A percentile compares a stretch with the other conserved stretches of the same genome.
These are phyloP conservation scores for Termitomyces sp. DNA, from an alignment of 768 basidiomycete genomes.

Conservation along the genomic window DNA sequence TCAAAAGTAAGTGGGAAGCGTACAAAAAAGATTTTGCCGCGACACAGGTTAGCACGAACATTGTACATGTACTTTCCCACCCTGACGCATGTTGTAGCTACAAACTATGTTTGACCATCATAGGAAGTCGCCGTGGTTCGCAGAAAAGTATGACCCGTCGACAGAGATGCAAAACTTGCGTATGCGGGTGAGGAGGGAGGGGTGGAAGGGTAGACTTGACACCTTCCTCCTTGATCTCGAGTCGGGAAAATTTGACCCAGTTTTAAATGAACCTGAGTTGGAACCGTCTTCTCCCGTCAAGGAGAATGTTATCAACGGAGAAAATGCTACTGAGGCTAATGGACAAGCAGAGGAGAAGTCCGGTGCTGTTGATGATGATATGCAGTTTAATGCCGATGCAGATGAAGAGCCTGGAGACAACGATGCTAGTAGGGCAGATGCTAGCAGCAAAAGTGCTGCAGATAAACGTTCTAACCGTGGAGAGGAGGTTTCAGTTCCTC, in stretches of 20 bases:
- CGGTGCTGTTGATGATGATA: conserved; percentile 59
- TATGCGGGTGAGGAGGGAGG: conserved; percentile 75
- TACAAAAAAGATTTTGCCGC: conserved; percentile 90
- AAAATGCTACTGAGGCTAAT: conserved; percentile 34
- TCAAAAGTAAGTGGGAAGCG: conserved; percentile 84
- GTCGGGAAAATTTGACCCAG: conserved; percentile 81
- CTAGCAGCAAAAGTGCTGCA: conserved; percentile 50
- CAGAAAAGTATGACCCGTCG: conserved; percentile 88
- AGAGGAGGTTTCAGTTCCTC: conserved; percentile 67
- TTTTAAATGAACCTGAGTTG: conserved; percentile 57
- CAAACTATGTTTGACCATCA: conserved; percentile 96
- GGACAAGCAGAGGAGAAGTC: conserved; percentile 53
- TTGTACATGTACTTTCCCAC: conserved; percentile 15
- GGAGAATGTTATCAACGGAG: conserved; percentile 46
- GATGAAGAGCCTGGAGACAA: conserved; percentile 71
- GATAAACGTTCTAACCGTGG: conserved; percentile 55
- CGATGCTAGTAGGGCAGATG: conserved; percentile 49
- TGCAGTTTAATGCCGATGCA: conserved; percentile 67
- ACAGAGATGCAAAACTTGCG: conserved; percentile 70
- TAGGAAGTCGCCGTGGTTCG: conserved; percentile 94
- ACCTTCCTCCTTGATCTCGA: conserved; percentile 79
- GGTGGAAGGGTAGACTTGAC: conserved; percentile 74
- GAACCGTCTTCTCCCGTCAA: conserved; percentile 50
- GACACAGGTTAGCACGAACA: conserved; percentile 67
- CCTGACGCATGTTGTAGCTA: conserved; percentile 58